Conservation (phyloP, 148 eudicot genomes). For the Polygonum aviculare region DNA sequence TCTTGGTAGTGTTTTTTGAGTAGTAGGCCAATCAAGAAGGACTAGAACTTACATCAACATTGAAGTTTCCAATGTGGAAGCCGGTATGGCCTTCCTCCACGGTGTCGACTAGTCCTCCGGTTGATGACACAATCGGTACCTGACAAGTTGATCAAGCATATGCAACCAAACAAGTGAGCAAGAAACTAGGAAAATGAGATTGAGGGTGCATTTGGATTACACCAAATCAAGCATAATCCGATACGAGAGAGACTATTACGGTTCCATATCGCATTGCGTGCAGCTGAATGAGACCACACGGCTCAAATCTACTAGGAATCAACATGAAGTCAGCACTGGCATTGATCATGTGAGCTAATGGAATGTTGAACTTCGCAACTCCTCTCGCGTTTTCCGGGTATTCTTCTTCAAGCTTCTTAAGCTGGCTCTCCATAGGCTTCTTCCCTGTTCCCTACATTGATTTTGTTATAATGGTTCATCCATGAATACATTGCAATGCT, state of each 20-base stretch:
- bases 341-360: slow-evolving; percentile 78
- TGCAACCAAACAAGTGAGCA: not conserved
- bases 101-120: slow-evolving; percentile 91
- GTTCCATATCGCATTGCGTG: slow-evolving; percentile 97
- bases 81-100: slow-evolving; percentile 90
- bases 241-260: slow-evolving; percentile 24
- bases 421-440: slow-evolving; percentile 65
- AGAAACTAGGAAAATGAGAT: not conserved
- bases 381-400: slow-evolving; percentile 82
- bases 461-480: not conserved
- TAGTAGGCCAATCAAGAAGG: not conserved
- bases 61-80: slow-evolving; percentile 89
- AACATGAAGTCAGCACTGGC: slow-evolving; percentile 85
- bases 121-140: slow-evolving; percentile 91
- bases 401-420: slow-evolving; percentile 51
- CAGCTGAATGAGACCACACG: slow-evolving; percentile 94
- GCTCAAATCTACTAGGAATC: slow-evolving; percentile 92
- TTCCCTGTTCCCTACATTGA: slow-evolving; percentile 79
- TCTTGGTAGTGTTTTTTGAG: not conserved
- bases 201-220: no score
- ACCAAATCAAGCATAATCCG: not conserved
- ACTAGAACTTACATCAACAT: slow-evolving; percentile 49
- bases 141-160: slow-evolving; percentile 17
- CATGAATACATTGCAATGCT: not conserved
- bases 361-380: slow-evolving; percentile 71